Base-by-base conservation (phyloP, 2,329 filamentous ascomycete genomes). In the Eutypa lata region DNA sequence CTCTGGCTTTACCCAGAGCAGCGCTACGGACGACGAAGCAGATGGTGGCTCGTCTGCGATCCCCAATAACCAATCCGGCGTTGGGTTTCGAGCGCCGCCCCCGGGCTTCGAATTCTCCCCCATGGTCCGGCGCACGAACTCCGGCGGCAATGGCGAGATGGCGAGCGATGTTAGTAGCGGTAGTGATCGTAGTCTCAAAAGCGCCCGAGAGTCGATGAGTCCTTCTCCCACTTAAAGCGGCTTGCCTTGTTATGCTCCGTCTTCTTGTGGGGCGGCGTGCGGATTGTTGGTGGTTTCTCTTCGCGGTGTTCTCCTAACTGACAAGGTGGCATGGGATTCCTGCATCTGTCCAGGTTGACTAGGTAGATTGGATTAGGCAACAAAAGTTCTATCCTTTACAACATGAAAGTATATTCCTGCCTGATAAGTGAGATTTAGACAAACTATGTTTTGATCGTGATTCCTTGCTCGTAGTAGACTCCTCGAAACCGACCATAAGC, bases 1-100 rank as follows among this genome's bases (percentile, higher is more conserved):
- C 3, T 86, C 82, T n/a, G 83, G 83, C 19, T 85, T 87, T 61
- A 87, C 84, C 7, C 82, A 86, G 68, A 82, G 78, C 16, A 84
- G 79, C 59, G 75, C 74, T 47, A 81, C 79, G 44, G 80, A 80
- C 21, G 73, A 76, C 19, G 74, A 73, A 47, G 51, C 51, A 54
- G 52, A 55, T 51, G 59, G 51, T 51, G 58, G 57, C 19, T 49
- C 61, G 49, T 47, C 60, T 42, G 56, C 52, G 48, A 50, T 61
- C 50, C 45, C 49, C 33, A 45, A 26, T 16, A 54, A 55, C 26
- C 22, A 26, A 48, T 50, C 48, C 50, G 55, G 57, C 44, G 44
- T 57, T 53, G 53, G 53, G 57, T 56, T 53, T 57, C 64, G 57
- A 46, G 58, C 52, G 53, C 62, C 53, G 52, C 64, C 56, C 24